Evolutionary conservation across 75 land plant genomes (phyloP), one percentile per base, ranked within the genome.

Genomic region (Azolla pinnata): DNA sequence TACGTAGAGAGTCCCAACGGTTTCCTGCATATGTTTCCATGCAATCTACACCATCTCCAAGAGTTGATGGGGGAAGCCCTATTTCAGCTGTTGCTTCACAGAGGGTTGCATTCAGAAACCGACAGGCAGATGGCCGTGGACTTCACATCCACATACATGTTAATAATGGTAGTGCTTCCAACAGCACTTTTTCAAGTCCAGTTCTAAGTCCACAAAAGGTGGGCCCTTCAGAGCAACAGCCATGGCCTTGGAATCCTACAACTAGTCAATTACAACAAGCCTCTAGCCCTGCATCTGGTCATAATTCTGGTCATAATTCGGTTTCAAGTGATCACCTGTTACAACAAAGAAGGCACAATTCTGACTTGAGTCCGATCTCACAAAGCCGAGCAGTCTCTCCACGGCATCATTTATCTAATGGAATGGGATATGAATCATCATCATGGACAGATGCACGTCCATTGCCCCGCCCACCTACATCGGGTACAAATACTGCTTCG

Each of bases 201-300:
- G 69, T 82, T 20, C 75, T 80, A 63, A 83, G 86, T 74, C 90
- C 86, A 29, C 31, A 65, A 62, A 71, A 67, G 34, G 57, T 31
- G 2, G 66, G 69, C 59, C 59, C 54, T 63, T 20, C 63, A 56
- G 88, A 84, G 60, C 81, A 75, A 66, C 45, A 68, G 8, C 46
- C 58, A 29, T 38, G 42, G 42, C 42, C 14, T 38, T 38, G 12
- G 42, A 14, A 38, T 14, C 12, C 42, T 38, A 14, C 12, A 38
- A 63, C 45, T 34, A 29, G 58, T 33, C 64, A 62, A 49, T 71
- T 73, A 33, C 76, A 66, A 65, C 49, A 74, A 28, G 67, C 72
- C 24, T 85, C 88, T 3, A 86, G 90, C 67, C 90, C 90, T 33
- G 87, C 78, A 49, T 85, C 88, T 30, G 85, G 85, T 34, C 74